phyloP scores from a whole-genome alignment of 208 protist species.

The Porcisia hertigi region DNA sequence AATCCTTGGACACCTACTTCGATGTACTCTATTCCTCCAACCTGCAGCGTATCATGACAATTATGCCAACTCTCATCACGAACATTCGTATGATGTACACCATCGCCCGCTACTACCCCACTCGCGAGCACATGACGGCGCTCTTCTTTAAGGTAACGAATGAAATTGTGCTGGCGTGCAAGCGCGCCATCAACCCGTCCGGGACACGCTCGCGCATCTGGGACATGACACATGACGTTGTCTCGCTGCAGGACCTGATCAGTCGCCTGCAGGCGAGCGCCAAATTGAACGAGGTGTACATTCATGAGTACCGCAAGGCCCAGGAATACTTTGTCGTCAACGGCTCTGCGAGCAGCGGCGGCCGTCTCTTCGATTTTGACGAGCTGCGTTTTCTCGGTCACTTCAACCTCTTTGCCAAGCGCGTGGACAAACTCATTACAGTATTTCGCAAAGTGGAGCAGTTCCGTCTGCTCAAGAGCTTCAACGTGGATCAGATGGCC shows the following conservation, averaged over 20 bases:
- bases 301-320: constrained; percentile 91
- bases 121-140: constrained; percentile 93
- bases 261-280: constrained; percentile 87
- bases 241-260: constrained; percentile 80
- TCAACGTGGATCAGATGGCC: constrained; percentile 96
- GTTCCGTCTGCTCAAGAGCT: constrained; percentile 93
- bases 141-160: constrained; percentile 98
- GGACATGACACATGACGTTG: constrained; percentile 85
- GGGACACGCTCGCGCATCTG: constrained; percentile 89
- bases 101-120: constrained; percentile 96
- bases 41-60: constrained; percentile 92
- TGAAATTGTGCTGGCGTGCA: constrained; percentile 95
- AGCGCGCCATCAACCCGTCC: constrained; percentile 90
- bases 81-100: constrained; percentile 98
- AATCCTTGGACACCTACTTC: constrained; percentile 96
- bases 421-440: constrained; percentile 96
- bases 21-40: constrained; percentile 95
- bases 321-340: constrained; percentile 85
- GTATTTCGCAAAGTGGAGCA: constrained; percentile 96
- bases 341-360: constrained; percentile 42
- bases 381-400: constrained; percentile 96
- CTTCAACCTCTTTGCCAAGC: constrained; percentile 97
- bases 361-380: constrained; percentile 93
- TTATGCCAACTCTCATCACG: constrained; percentile 94
- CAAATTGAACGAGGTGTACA: constrained; percentile 93